These are phyloP conservation scores for Botryosphaeria dothidea DNA, from an alignment of 2,329 filamentous ascomycete genomes.

Conservation along the genomic window DNA sequence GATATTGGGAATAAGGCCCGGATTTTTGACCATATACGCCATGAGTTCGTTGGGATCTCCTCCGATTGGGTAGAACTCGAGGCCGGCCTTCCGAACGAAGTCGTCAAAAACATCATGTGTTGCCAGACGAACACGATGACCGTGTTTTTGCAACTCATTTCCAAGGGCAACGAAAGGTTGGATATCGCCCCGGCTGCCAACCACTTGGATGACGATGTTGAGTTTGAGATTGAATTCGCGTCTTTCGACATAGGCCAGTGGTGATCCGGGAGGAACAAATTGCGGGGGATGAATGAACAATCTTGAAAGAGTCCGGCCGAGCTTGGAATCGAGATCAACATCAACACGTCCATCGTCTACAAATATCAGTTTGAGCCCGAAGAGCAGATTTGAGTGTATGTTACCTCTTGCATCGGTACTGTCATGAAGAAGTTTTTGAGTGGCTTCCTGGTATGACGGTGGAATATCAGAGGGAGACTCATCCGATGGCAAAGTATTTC, in stretches of 20 bases:
- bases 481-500: too few relatives aligned
- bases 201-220: conserved; percentile 52
- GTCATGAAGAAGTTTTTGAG: background rate
- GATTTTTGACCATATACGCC: conserved; percentile 90
- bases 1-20: conserved; percentile 79
- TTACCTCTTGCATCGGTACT: background rate
- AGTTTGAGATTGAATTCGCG: conserved; percentile 22
- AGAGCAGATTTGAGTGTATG: background rate
- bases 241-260: background rate
- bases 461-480: background rate
- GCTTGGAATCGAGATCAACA: background rate
- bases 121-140: conserved; percentile 49
- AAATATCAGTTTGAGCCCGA: too few relatives aligned
- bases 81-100: conserved; percentile 50
- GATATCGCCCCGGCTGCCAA: conserved; percentile 51
- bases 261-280: background rate
- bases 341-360: background rate
- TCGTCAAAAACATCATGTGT: conserved; percentile 51
- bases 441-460: background rate
- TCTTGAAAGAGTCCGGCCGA: background rate
- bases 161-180: conserved; percentile 53
- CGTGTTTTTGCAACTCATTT: conserved; percentile 50
- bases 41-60: conserved; percentile 52
- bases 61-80: conserved; percentile 54
- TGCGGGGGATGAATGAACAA: background rate